Evolutionary conservation across 2,329 filamentous ascomycete species (phyloP).

Genomic region (Gliomastix tumulicola): DNA sequence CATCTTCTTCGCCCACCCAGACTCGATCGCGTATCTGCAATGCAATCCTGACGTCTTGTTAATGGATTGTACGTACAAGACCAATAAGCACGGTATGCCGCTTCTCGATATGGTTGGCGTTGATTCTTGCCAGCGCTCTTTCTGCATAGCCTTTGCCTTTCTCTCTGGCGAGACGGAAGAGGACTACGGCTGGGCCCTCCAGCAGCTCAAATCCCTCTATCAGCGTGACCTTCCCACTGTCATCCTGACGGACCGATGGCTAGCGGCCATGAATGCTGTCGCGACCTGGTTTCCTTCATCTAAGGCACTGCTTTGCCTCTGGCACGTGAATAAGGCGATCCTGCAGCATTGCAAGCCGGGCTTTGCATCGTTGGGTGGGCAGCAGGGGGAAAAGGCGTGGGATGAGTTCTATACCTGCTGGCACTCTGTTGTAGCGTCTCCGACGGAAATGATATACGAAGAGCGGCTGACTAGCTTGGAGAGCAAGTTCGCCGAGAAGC

Average conservation of each 20-base stretch:
- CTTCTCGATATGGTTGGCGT: constrained; percentile 13
- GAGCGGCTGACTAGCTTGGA: constrained; percentile 8
- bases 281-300: constrained; percentile 5
- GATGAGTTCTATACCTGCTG: constrained; percentile 10
- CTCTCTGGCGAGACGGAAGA: constrained; percentile 8
- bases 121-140: constrained; percentile 9
- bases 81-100: constrained; percentile 11
- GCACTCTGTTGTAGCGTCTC: constrained; percentile 10
- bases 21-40: constrained; percentile 11
- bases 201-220: constrained; percentile 9
- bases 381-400: constrained; percentile 3
- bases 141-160: constrained; percentile 14
- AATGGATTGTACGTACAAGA: constrained; percentile 14
- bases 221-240: constrained; percentile 6
- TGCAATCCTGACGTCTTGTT: constrained; percentile 10
- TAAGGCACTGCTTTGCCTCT: constrained; percentile 8
- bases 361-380: background rate
- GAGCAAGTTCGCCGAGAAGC: constrained; percentile 6
- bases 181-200: constrained; percentile 11
- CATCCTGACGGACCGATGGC: constrained; percentile 11
- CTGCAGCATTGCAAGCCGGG: constrained; percentile 4
- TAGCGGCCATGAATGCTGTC: constrained; percentile 6
- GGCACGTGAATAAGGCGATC: constrained; percentile 11
- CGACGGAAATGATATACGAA: constrained; percentile 7
- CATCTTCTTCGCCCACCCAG: constrained; percentile 13